phyloP scores from a whole-genome alignment of 2,329 filamentous ascomycete genomes.

The Colletotrichum sp. region DNA sequence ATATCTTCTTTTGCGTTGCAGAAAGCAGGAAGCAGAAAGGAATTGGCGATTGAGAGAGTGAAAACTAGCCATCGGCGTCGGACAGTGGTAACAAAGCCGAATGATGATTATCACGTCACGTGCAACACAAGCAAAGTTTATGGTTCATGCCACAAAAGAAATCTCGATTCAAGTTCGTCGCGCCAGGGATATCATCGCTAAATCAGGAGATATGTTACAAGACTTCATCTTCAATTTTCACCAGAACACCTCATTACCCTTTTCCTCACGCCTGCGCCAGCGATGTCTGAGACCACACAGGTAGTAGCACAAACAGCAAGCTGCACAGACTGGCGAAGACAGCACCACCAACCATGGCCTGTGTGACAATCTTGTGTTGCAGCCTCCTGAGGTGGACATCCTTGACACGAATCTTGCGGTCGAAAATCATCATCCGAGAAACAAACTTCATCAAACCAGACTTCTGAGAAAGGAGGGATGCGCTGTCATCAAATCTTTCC shows the following conservation, averaged over 20 bases:
- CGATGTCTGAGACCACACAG: constrained; percentile 43
- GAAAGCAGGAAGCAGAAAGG: accelerated
- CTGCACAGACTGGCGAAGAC: constrained; percentile 40
- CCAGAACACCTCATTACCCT: background rate
- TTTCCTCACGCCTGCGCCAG: background rate
- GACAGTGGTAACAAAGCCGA: accelerated
- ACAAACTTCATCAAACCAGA: constrained; percentile 33
- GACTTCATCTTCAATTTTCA: background rate
- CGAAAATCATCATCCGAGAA: constrained; percentile 50
- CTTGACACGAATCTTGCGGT: constrained; percentile 49
- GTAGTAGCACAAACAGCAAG: constrained; percentile 46
- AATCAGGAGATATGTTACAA: background rate
- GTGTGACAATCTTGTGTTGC: constrained; percentile 49
- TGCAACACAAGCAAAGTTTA: accelerated
- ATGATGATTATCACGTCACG: background rate
- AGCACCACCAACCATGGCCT: constrained; percentile 42
- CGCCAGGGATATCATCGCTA: background rate
- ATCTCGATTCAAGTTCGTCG: background rate
- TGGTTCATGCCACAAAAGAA: background rate
- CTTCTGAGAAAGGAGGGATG: constrained; percentile 25
- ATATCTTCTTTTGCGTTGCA: background rate
- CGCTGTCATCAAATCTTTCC: constrained; percentile 49
- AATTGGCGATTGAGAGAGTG: accelerated
- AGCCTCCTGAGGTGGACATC: constrained; percentile 45
- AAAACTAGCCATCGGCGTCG: background rate